Conservation (phyloP, 495 filamentous ascomycete species). For the Penicillium robsamsonii region DNA sequence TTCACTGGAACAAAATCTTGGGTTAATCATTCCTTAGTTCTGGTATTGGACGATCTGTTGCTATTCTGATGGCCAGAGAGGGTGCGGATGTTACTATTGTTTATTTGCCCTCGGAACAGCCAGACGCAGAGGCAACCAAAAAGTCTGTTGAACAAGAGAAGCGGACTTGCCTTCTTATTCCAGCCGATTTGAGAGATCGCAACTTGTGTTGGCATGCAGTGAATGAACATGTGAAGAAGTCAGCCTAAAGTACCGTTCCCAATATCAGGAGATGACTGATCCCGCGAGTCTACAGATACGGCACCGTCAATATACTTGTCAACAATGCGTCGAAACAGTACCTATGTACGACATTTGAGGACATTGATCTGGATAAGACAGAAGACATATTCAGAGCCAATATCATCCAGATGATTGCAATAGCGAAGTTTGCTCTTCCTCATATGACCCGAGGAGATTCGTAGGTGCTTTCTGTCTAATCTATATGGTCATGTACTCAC, state of each 20-base stretch:
- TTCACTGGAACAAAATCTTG: not conserved
- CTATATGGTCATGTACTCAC: not conserved
- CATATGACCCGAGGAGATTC: slow-evolving; percentile 54
- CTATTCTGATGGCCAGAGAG: slow-evolving; percentile 54
- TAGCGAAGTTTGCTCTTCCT: slow-evolving; percentile 58
- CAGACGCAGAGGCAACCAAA: slow-evolving; percentile 52
- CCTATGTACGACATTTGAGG: slow-evolving; percentile 48
- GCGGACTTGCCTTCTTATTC: slow-evolving; percentile 43
- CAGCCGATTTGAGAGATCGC: slow-evolving; percentile 49
- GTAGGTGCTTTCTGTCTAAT: slow-evolving; percentile 17
- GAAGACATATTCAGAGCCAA: slow-evolving; percentile 57
- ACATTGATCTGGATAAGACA: slow-evolving; percentile 53
- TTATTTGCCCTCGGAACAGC: slow-evolving; percentile 51
- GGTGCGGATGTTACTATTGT: slow-evolving; percentile 52
- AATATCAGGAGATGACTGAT: not conserved
- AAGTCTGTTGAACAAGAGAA: slow-evolving; percentile 47
- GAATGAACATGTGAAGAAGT: slow-evolving; percentile 51
- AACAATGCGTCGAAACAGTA: slow-evolving; percentile 62
- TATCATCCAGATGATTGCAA: slow-evolving; percentile 60
- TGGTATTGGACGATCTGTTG: slow-evolving; percentile 52
- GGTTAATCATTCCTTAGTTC: slow-evolving; percentile 27
- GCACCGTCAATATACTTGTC: slow-evolving; percentile 54
- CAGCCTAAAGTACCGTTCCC: not conserved
- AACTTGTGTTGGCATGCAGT: slow-evolving; percentile 48
- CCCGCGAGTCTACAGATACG: slow-evolving; percentile 28